phyloP scores from a whole-genome alignment of 2,329 filamentous ascomycete species.

The Beauveria varroae region DNA sequence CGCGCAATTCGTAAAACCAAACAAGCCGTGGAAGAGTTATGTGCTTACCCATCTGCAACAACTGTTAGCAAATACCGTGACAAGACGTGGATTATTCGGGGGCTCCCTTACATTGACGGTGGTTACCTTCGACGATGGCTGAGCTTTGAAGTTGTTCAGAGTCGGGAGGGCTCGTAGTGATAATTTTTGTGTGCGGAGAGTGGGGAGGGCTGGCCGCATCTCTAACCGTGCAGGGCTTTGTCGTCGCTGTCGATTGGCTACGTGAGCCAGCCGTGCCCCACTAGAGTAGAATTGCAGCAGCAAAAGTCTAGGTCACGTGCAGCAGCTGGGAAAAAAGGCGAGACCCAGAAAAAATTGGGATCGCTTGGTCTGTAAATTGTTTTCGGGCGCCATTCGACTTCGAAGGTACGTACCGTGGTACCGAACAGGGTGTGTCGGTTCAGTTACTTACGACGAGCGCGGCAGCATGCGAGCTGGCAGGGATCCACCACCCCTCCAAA shows the following conservation, averaged over 20 bases:
- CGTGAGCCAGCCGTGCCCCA: background rate
- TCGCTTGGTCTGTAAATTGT: background rate
- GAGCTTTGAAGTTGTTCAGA: constrained; percentile 33
- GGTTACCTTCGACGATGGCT: constrained; percentile 38
- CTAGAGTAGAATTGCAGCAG: constrained; percentile 15
- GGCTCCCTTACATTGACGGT: constrained; percentile 39
- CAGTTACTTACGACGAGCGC: background rate
- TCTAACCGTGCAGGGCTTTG: constrained; percentile 29
- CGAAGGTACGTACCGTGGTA: constrained; percentile 1
- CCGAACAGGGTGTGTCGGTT: background rate
- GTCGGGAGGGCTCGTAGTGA: constrained; percentile 29
- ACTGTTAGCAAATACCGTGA: constrained; percentile 29
- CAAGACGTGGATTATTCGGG: constrained; percentile 18
- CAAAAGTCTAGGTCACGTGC: constrained; percentile 9
- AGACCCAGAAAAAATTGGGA: constrained; percentile 1
- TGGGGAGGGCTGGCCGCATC: constrained; percentile 30
- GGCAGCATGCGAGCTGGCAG: too few relatives aligned
- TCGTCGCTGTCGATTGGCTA: constrained; percentile 28
- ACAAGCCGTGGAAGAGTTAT: constrained; percentile 15
- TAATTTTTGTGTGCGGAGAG: constrained; percentile 35
- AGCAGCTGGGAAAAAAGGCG: background rate
- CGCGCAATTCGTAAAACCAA: constrained; percentile 7
- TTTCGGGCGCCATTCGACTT: background rate
- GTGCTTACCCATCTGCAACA: constrained; percentile 53
- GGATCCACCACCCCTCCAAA: constrained; percentile 11